Evolutionary conservation across 106 monocot species (phyloP), one percentile per base, ranked within the genome.

Genomic region (Allium cepa): DNA sequence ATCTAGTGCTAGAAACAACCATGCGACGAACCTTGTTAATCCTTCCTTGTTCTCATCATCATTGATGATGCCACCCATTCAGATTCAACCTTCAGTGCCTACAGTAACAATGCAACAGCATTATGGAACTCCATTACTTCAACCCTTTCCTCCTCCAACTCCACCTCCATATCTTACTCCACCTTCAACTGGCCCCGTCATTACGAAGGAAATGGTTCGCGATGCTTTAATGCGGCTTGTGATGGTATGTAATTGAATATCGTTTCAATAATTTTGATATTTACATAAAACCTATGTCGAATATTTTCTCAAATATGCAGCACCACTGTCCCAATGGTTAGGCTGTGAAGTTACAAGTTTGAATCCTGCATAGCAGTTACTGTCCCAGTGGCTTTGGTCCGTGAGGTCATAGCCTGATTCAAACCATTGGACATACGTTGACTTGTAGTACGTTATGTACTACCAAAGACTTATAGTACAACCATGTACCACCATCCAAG

Each of bases 111-210:
- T 81, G 17, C 71, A 86, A 53, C 89, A 86, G 69, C 83, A 81
- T 71, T 73, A 90, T 78, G 86, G 94, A 26, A 71, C 90, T 67
- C 94, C 90, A 47, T 77, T 94, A 52, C 86, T 94, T 47, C 94
- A 94, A 69, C 86, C 94, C 9, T 94, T 87, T 53, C 94, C 94
- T n/a, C 94, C 94, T 26, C 94, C 94, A 13, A 78, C 73, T 58
- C 94, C 93, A 49, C 72, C 93, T 18, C 79, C 84, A 26, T 86
- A 86, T 63, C 73, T 94, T 18, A 80, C 86, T 64, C 90, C 88
- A 51, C 49, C 72, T 51, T 52, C 82, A 52, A 76, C 10, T 64
- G 76, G 46, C 0, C 69, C 85, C 28, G 71, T 78, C 78, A 82
- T 94, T 60, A 84, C 86, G 36, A 84, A 78, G 69, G 94, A 94